Base-by-base conservation (phyloP, 805 yeast species). In the Teunomyces funiuensis region DNA sequence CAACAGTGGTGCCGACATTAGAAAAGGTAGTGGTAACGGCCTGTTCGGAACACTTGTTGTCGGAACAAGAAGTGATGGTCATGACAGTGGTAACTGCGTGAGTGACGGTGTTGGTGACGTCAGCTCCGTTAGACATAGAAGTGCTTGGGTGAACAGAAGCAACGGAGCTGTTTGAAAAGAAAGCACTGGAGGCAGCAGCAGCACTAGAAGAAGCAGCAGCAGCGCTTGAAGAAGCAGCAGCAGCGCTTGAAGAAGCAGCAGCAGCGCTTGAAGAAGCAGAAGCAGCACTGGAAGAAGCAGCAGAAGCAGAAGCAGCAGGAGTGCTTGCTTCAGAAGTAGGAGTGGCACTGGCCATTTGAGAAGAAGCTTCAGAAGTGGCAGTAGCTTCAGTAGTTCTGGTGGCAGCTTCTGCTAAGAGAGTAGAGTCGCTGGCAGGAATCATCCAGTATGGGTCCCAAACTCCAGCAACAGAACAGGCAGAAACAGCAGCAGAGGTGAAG, bases 381-480 rank as follows among this genome's bases (percentile, higher is more conserved):
- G 57, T 52, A 16, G 49, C 48, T n/a, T n/a, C n/a, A n/a, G n/a
- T n/a, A 3, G 49, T 46, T 6, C 43, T 53, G 23, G 51, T 44
- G 6, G 51, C 55, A 39, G 71, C 72, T 22, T 45, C 28, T n/a
- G 47, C 46, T 42, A 65, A 51, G 5, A 52, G 41, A 27, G 60
- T 54, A 18, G 57, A 40, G 11, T 53, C 57, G 22, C 58, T 47
- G 34, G 54, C 50, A 38, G 59, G 54, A 28, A 61, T 46, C 42
- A 51, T 46, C 66, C 66, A 62, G 51, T 59, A 64, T 44, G 69
- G 69, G 18, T 50, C 53, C 55, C 58, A 53, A 20, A 63, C 65
- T 48, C 71, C 68, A 29, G 64, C 70, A 28, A 57, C 42, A 19
- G 61, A 54, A 54, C 74, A 69, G 41, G 58, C 38, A 18, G 67